phyloP scores from a whole-genome alignment of 345 rosid species.

The Microcos paniculata region DNA sequence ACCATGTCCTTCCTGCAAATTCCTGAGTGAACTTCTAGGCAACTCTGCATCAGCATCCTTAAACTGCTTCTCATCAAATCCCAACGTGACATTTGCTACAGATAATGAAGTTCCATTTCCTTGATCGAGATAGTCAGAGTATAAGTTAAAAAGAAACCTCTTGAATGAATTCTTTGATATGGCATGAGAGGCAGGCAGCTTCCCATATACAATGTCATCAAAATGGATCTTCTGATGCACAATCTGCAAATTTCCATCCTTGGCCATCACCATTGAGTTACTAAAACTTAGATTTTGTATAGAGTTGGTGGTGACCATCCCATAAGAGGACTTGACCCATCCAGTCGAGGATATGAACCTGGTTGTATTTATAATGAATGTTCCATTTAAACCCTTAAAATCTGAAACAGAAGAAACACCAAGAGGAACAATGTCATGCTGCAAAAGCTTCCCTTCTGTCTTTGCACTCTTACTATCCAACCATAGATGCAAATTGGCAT shows the following conservation, averaged over 20 bases:
- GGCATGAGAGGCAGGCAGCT: constrained; percentile 24
- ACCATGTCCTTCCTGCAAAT: constrained; percentile 61
- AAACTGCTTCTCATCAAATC: constrained; percentile 54
- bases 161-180: constrained; percentile 38
- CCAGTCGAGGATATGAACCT: constrained; percentile 56
- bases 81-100: constrained; percentile 47
- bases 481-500: constrained; percentile 95
- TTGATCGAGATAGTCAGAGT: constrained; percentile 34
- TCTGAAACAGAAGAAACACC: constrained; percentile 34
- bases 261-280: constrained; percentile 57
- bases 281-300: constrained; percentile 51
- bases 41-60: constrained; percentile 20
- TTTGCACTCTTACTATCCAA: constrained; percentile 41
- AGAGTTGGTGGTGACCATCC: constrained; percentile 49
- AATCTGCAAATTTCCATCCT: constrained; percentile 52
- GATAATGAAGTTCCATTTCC: constrained; percentile 33
- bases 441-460: constrained; percentile 62
- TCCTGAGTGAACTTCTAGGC: constrained; percentile 39
- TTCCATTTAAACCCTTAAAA: constrained; percentile 56
- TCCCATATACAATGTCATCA: constrained; percentile 45
- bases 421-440: constrained; percentile 37
- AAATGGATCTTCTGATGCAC: constrained; percentile 58
- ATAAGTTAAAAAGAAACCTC: constrained; percentile 45
- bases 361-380: constrained; percentile 44
- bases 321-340: constrained; percentile 67